Base-by-base conservation (phyloP, 768 basidiomycete species). In the Gautieria morchelliformis region DNA sequence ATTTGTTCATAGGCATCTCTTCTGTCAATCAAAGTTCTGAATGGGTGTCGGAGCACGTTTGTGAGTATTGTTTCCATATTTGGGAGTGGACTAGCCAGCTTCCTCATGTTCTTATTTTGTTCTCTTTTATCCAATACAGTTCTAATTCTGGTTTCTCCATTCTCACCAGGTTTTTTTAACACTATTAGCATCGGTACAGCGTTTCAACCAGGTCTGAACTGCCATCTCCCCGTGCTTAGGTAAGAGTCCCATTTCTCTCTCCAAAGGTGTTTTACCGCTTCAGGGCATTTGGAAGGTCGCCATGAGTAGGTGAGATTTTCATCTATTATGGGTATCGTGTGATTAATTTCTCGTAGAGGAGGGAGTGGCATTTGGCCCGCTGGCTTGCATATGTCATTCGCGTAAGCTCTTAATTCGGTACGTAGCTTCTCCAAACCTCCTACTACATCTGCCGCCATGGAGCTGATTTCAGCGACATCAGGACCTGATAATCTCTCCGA, bases 221-320 rank as follows among this genome's bases (percentile, higher is more conserved):
- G 48, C 72, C 72, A 74, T 0, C 69, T 62, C 0, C 70, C 72
- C 0, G 67, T 63, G 14, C 58, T 52, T 0, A 70, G 51, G 58
- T 72, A 73, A 0, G 63, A 62, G 14, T 71, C 66, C 0, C 62
- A 56, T 51, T 73, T 73, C 40, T 63, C 62, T 0, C 37, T 32
- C 70, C 69, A 72, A 2, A 60, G 52, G 0, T 54, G 52, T 10
- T 62, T 58, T 7, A 68, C 58, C 0, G 65, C 64, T 22, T 73
- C 70, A 2, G 71, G 71, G 52, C 78, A 79, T 10, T 61, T 32
- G 2, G 68, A 68, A 0, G 67, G 68, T 9, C 66, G 60, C 73
- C 72, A 78, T 0, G 60, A 60, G 50, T 75, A 74, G 4, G 41
- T 48, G n/a, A n/a, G n/a, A n/a, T n/a, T n/a, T 41, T 65, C 62